phyloP scores from a whole-genome alignment of 2,329 filamentous ascomycete species.

The Amauroascus niger region DNA sequence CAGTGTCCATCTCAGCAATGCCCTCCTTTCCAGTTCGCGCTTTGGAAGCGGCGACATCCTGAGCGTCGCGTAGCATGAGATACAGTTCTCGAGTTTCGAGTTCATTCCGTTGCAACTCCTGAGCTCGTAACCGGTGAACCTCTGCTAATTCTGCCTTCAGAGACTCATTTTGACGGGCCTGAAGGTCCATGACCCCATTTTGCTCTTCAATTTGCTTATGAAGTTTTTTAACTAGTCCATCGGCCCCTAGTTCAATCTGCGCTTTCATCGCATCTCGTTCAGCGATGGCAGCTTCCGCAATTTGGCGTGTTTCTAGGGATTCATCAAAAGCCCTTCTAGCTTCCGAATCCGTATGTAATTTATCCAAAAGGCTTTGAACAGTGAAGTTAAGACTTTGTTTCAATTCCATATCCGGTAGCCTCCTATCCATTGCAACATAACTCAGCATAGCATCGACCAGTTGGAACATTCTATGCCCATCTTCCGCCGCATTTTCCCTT shows the following conservation, averaged over 20 bases:
- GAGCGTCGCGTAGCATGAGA: slow-evolving; percentile 93
- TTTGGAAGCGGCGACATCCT: slow-evolving; percentile 86
- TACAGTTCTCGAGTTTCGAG: slow-evolving; percentile 93
- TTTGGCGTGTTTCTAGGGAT: slow-evolving; percentile 76
- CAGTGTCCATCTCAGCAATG: slow-evolving; percentile 55
- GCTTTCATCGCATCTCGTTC: slow-evolving; percentile 92
- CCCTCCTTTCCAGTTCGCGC: slow-evolving; percentile 44
- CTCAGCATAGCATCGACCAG: slow-evolving; percentile 97
- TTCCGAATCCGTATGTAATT: slow-evolving; percentile 92
- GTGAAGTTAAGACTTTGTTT: slow-evolving; percentile 98
- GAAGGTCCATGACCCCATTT: slow-evolving; percentile 77
- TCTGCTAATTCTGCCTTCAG: slow-evolving; percentile 84
- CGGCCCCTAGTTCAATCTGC: slow-evolving; percentile 80
- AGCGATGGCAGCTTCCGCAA: slow-evolving; percentile 89
- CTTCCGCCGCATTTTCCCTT: slow-evolving; percentile 81
- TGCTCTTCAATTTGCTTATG: slow-evolving; percentile 94
- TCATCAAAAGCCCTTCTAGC: slow-evolving; percentile 87
- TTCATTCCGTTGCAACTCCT: slow-evolving; percentile 89
- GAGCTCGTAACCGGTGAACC: slow-evolving; percentile 71
- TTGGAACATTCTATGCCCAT: slow-evolving; percentile 90
- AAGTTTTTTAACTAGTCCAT: slow-evolving; percentile 83
- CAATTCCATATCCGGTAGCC: slow-evolving; percentile 90
- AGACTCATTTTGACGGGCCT: slow-evolving; percentile 72
- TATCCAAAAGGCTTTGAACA: slow-evolving; percentile 88
- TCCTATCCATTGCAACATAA: slow-evolving; percentile 95